These are phyloP conservation scores for Hyaloscypha bicolor DNA, from an alignment of 495 filamentous ascomycete genomes.

Conservation along the genomic window DNA sequence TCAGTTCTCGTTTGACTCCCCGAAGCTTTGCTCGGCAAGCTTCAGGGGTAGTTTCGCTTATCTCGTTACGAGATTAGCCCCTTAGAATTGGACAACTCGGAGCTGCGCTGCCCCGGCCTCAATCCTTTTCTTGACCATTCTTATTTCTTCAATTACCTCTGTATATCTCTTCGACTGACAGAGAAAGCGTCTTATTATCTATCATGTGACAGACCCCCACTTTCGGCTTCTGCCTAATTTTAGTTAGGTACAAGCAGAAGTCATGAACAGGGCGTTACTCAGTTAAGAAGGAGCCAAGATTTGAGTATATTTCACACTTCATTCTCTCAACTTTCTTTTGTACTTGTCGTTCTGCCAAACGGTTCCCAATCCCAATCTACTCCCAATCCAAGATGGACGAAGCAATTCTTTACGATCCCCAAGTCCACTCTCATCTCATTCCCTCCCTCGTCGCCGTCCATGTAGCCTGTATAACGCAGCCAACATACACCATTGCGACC, in stretches of 20 bases:
- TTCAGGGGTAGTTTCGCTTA: too few species aligned
- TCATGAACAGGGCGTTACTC: not conserved
- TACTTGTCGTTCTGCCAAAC: not conserved
- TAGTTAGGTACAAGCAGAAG: not conserved
- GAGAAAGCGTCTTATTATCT: not conserved
- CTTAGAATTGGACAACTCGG: too few species aligned
- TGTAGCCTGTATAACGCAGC: conserved; percentile 19
- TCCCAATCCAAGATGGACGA: conserved; percentile 2
- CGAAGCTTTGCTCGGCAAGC: too few species aligned
- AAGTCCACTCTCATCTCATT: conserved; percentile 17
- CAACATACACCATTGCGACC: conserved; percentile 22
- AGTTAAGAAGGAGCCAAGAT: not conserved
- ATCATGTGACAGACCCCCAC: not conserved
- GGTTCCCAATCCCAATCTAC: not conserved
- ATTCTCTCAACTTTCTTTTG: not conserved
- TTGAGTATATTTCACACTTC: not conserved
- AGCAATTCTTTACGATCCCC: conserved; percentile 22
- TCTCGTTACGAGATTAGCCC: too few species aligned
- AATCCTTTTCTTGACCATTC: too few species aligned
- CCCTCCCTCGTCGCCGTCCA: conserved; percentile 24
- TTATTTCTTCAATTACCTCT: too few species aligned
- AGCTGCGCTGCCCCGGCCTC: too few species aligned
- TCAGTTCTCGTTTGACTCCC: too few species aligned
- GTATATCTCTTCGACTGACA: not conserved
- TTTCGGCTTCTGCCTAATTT: not conserved